Base-by-base conservation (phyloP, 1,139 yeast species). In the Yamadazyma oceani region DNA sequence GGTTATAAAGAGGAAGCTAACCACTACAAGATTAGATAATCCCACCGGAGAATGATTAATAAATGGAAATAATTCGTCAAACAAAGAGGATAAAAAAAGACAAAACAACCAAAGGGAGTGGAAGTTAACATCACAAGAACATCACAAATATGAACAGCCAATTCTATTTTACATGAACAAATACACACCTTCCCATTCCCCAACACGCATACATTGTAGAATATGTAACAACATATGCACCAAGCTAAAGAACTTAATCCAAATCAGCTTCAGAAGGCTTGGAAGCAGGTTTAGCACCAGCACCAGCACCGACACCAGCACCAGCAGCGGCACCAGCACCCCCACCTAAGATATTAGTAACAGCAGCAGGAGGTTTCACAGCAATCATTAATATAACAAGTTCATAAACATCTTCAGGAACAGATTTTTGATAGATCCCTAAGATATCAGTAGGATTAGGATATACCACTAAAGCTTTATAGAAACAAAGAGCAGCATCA, bases 371-470 rank as follows among this genome's bases (percentile, higher is more conserved):
- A 32, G 97, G 97, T 55, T 83, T 78, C 51, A 86, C 76, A 38
- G 95, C 92, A 59, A 89, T 82, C 92, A 89, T 83, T 75, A 85
- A 78, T 48, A 89, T 85, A 50, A 90, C 76, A 54, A 82, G 71
- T 55, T 88, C 96, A 58, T 88, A 82, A 40, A 89, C 83, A 34
- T 80, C 82, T 57, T 82, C 83, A 36, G 94, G 90, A 46, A 90
- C 80, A 35, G 90, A 79, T 71, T 85, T 85, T 69, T 90, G 96
- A 68, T 87, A 90, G 54, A 92, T 82, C 33, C 84, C 84, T 60
- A 92, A 75, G 51, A 92, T 78, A 52, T 88, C 96, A 41, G 94
- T 84, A 41, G 97, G 98, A 64, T 85, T 85, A 44, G 98, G 97
- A 64, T 90, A 92, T 36, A 89, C 90, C 26, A 87, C 79, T 58